Percentiles rank a stretch among this genome's conserved stretches.
phyloP scores from a whole-genome alignment of 2,329 filamentous ascomycete species.

The Xylaria sp. region DNA sequence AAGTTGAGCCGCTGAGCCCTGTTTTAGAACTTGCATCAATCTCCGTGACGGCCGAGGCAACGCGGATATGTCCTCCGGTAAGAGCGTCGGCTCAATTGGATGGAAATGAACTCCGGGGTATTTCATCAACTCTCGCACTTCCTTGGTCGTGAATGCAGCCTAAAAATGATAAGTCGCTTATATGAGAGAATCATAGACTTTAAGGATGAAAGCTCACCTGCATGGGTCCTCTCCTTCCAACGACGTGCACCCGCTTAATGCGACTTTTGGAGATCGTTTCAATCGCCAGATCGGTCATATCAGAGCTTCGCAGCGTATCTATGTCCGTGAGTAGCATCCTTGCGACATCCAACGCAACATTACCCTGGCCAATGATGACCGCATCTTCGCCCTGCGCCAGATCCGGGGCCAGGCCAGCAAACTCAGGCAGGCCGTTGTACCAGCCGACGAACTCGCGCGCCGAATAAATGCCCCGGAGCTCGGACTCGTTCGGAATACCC shows the following conservation, averaged over 20 bases:
- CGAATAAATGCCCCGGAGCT: constrained; percentile 70
- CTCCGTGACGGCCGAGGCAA: constrained; percentile 71
- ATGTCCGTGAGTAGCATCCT: constrained; percentile 76
- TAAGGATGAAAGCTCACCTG: constrained; percentile 51
- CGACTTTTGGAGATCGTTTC: constrained; percentile 66
- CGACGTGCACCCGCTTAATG: constrained; percentile 75
- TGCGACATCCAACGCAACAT: constrained; percentile 91
- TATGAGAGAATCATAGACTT: neutral
- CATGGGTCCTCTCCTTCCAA: constrained; percentile 82
- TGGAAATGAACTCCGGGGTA: constrained; percentile 67
- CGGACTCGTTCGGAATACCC: constrained; percentile 71
- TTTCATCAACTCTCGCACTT: constrained; percentile 80
- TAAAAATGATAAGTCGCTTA: constrained; percentile 32
- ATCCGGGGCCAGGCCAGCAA: constrained; percentile 65
- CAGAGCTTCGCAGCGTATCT: constrained; percentile 69
- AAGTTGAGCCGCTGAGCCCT: constrained; percentile 56
- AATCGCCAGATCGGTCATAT: constrained; percentile 82
- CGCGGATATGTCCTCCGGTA: constrained; percentile 62
- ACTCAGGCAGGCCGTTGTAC: constrained; percentile 94
- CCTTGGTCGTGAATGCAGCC: constrained; percentile 94
- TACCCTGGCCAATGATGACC: constrained; percentile 88
- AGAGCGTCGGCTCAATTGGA: constrained; percentile 58
- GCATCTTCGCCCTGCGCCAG: constrained; percentile 73
- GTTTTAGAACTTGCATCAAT: constrained; percentile 73
- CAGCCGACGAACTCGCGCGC: constrained; percentile 93